Evolutionary conservation across 306 rosid genomes (phyloP), one percentile per base, ranked within the genome.

Genomic region (Lathyrus oleraceus): DNA sequence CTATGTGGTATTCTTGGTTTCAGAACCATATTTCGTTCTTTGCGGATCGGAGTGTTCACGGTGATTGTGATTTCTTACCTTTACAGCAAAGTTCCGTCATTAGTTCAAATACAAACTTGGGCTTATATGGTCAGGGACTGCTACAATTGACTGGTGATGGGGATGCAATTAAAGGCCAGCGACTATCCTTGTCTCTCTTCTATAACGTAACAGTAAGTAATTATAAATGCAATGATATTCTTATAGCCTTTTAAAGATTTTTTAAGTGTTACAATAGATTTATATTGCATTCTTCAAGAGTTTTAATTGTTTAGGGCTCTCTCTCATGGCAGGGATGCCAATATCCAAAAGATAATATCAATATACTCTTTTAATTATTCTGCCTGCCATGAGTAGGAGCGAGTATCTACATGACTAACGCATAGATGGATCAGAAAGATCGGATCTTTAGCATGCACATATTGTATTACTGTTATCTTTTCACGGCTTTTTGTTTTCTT

Each of bases 101-200:
- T 75, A 87, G 80, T 82, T 90, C 98, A 63, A 94, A 88, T 79
- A 73, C 91, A 27, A 89, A 94, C 87, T 84, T 94, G 85, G 98
- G 94, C 70, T 83, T 94, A 78, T 94, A 94, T 81, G 98, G 98
- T 71, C 98, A 90, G 74, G 98, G 98, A 69, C 78, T 94, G 23
- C 89, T 94, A 87, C 85, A 86, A 70, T 84, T 94, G 81, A 82
- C 90, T 19, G 97, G 96, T 77, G 76, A 73, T 61, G 98, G 98
- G n/a, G 98, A 94, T 81, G 87, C 92, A 65, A 94, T 94, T 80
- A 86, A 84, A 90, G 90, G 89, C 81, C 96, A 90, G 81, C 86
- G 97, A 56, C 88, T 94, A 65, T 94, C 98, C 48, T 85, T 94
- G 87, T 94, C 98, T 76, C 98, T 94, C 71, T 94, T 94, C 88